Base-by-base conservation (phyloP, 805 yeast genomes). In the Cyberlindnera subsufficiens region DNA sequence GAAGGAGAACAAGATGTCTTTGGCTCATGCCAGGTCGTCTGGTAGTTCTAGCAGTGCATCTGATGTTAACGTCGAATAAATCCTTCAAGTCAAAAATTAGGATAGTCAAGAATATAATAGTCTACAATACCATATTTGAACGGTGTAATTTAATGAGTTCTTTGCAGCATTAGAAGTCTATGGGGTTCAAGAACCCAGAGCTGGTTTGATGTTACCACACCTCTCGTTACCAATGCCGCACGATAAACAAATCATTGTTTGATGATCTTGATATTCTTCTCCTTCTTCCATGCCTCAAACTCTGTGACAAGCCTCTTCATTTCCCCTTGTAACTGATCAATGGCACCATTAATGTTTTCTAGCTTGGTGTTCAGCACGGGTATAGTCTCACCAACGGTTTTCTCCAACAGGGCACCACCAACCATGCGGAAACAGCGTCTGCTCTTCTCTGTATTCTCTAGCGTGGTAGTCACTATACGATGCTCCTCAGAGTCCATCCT, bases 401-500 rank as follows among this genome's bases (percentile, higher is more conserved):
- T 82, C 57, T 89, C 95, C 15, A 90, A 85, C 29, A 91, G 71
- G 4, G 90, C 96, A 9, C 96, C 95, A 20, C 96, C 97, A 29
- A 91, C 76, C 96, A 93, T 88, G 55, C 95, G 79, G 66, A 80
- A 89, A 57, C 97, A 88, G 58, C 82, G 80, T 47, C 99, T 77
- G 36, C 74, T 78, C 2, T 53, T 48, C 19, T 80, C 79, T 9
- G 78, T 67, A 1, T 64, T 67, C 35, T 62, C 49, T 27, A 85
- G 63, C 2, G 91, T 81, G 17, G 71, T 74, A 13, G 82, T 54
- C 1, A 85, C 93, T 15, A 82, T 65, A 31, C 67, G 68, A 45
- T 65, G 71, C 43, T 70, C 73, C 40, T 69, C 72, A 33, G 70
- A 64, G 46, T 77, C 82, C 32, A 67, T 65, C 38, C 74, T 71